A percentile compares a stretch with the other conserved stretches of the same genome.
Conservation (phyloP, 2,329 filamentous ascomycete species). For the Eurotiales sp. region DNA sequence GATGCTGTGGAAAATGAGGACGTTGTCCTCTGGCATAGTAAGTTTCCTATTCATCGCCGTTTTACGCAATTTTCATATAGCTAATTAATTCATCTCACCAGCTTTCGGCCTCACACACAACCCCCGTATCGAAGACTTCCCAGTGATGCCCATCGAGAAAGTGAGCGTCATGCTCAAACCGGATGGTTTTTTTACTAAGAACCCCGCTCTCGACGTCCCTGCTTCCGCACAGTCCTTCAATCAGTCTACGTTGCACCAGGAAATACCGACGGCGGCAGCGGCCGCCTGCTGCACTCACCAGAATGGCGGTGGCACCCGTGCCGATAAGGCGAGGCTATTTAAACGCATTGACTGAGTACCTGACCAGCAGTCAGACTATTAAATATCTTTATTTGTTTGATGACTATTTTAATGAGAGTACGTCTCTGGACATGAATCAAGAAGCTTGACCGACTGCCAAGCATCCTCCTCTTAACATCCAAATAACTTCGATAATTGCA, state of each 20-base stretch:
- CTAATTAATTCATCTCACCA: conserved; percentile 13
- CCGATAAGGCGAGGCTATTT: conserved; percentile 30
- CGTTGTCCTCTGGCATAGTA: conserved; percentile 44
- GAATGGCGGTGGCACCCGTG: conserved; percentile 17
- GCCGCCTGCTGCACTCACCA: conserved; percentile 18
- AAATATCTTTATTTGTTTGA: too few species aligned
- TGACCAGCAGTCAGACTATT: too few species aligned
- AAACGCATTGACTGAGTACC: conserved; percentile 25
- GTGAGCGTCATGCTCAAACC: conserved; percentile 48
- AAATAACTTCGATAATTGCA: too few species aligned
- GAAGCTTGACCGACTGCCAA: too few species aligned
- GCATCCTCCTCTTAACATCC: not conserved
- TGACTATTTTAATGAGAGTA: too few species aligned
- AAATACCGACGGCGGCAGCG: conserved; percentile 18
- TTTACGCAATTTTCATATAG: not conserved
- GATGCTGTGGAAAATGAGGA: conserved; percentile 37
- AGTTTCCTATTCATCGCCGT: conserved; percentile 28
- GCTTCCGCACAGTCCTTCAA: conserved; percentile 40
- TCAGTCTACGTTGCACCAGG: conserved; percentile 35
- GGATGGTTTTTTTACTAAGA: conserved; percentile 52
- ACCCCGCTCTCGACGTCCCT: conserved; percentile 48
- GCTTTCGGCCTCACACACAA: conserved; percentile 60
- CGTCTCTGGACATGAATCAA: too few species aligned
- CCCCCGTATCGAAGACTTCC: conserved; percentile 63
- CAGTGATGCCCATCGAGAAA: conserved; percentile 63